Conservation (phyloP, 805 yeast species). For the Candida morakotiae region DNA sequence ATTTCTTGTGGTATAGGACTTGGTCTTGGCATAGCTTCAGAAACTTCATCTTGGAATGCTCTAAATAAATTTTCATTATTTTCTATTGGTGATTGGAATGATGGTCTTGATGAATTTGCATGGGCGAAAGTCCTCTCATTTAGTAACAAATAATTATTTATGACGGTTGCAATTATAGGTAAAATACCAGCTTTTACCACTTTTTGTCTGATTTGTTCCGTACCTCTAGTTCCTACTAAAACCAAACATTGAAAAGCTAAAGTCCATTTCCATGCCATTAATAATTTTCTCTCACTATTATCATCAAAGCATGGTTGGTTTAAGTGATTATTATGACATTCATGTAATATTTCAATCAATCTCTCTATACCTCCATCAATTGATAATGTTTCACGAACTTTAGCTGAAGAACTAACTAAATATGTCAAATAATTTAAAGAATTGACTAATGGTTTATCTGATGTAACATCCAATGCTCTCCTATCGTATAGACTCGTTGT, state of each 20-base stretch:
- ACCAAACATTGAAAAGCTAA: slow-evolving; percentile 90
- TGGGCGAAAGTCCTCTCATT: slow-evolving; percentile 37
- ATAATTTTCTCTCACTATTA: slow-evolving; percentile 41
- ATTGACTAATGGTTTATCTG: slow-evolving; percentile 86
- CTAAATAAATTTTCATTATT: slow-evolving; percentile 3
- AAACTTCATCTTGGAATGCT: slow-evolving; percentile 5
- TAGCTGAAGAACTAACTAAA: slow-evolving; percentile 77
- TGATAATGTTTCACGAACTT: slow-evolving; percentile 86
- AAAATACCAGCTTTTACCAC: slow-evolving; percentile 90
- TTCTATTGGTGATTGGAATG: slow-evolving; percentile 9
- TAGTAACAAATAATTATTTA: slow-evolving; percentile 72
- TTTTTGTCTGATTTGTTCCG: slow-evolving; percentile 77
- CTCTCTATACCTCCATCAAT: slow-evolving; percentile 91
- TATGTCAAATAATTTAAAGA: slow-evolving; percentile 87
- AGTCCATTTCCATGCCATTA: slow-evolving; percentile 97
- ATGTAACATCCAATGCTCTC: slow-evolving; percentile 86
- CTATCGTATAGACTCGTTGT: slow-evolving; percentile 88
- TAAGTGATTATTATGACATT: slow-evolving; percentile 51
- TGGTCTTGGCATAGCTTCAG: slow-evolving; percentile 1
- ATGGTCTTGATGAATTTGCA: slow-evolving; percentile 19
- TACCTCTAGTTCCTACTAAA: slow-evolving; percentile 87
- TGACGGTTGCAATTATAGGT: slow-evolving; percentile 85
- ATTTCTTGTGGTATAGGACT: not conserved
- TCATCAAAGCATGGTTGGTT: slow-evolving; percentile 26
- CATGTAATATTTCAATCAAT: slow-evolving; percentile 77